Evolutionary conservation across 345 rosid genomes (phyloP), one percentile per base, ranked within the genome.

Genomic region (Jatropha curcas): DNA sequence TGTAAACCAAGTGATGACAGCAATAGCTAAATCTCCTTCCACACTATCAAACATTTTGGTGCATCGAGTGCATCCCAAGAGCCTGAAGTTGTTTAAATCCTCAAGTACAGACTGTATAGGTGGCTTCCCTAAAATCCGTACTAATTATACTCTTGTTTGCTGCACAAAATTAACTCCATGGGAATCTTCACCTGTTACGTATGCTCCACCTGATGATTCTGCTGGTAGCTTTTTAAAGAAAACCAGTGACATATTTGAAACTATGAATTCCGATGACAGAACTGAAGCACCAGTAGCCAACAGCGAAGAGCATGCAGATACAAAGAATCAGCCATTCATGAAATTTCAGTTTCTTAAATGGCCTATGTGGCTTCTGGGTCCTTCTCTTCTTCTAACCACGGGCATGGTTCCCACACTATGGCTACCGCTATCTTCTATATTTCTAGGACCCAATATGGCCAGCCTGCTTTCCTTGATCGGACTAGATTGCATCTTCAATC

Each of bases 311-410:
- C 68, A 35, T 58, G 22, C 78, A 20, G 77, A 74, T 10, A 46
- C 80, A 2, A 76, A 39, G 59, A 68, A 73, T 24, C 79, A 65
- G 57, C 72, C 71, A 58, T 55, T 50, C 2, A 46, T 62, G 24
- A 81, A 81, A 64, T 31, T 76, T 82, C 88, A 89, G 83, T 78
- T 90, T 71, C 86, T 92, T 28, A 89, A 90, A 73, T 90, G 94
- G 98, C 93, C 97, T 24, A 60, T 90, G 82, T 92, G 98, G 98
- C 78, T 92, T 60, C 74, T 94, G 39, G 98, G 97, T 30, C 98
- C 98, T 60, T 80, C 84, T 58, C 82, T 94, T 80, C 93, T 94
- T 51, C 97, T 94, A 19, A 46, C 84, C 48, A 92, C 92, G 0
- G 97, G 98, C 72, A 90, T 92, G 94, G 90, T 87, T 16, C 97